Conservation (phyloP, 2,329 filamentous ascomycete genomes). For the Neonectria ditissima region DNA sequence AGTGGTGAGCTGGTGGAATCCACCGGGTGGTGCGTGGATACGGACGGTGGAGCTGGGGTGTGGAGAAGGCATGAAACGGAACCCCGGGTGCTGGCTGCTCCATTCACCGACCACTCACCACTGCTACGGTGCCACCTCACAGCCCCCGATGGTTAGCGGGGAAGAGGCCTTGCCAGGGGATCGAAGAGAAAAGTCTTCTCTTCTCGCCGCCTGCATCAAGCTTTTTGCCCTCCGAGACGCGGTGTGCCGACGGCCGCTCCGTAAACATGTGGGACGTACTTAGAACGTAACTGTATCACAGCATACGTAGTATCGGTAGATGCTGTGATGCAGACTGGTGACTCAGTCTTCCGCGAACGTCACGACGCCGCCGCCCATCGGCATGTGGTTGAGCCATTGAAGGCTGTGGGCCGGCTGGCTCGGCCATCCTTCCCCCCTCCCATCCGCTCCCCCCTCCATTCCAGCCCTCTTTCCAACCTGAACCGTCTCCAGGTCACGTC, state of each 20-base stretch:
- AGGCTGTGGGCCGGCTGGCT: neutral
- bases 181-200: slow-evolving; percentile 9
- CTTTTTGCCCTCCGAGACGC: slow-evolving; percentile 12
- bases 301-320: neutral
- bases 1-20: slow-evolving; percentile 16
- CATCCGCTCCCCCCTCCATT: slow-evolving; percentile 4
- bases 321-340: neutral
- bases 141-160: slow-evolving; percentile 2
- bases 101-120: slow-evolving; percentile 15
- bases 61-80: slow-evolving; percentile 21
- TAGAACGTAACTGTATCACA: neutral
- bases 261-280: slow-evolving; percentile 4
- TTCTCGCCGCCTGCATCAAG: neutral
- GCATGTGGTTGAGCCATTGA: slow-evolving; percentile 11
- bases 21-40: slow-evolving; percentile 6
- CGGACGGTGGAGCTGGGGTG: slow-evolving; percentile 16
- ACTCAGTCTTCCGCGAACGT: slow-evolving; percentile 10
- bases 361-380: slow-evolving; percentile 17
- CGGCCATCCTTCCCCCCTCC: slow-evolving; percentile 15
- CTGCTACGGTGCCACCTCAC: slow-evolving; percentile 25
- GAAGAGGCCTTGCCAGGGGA: slow-evolving; percentile 14
- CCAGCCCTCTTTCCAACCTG: neutral
- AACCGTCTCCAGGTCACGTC: slow-evolving; percentile 3
- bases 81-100: slow-evolving; percentile 11
- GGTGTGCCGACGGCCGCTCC: slow-evolving; percentile 12